Conservation (phyloP, 345 rosid species). For the Salix arbutifolia region DNA sequence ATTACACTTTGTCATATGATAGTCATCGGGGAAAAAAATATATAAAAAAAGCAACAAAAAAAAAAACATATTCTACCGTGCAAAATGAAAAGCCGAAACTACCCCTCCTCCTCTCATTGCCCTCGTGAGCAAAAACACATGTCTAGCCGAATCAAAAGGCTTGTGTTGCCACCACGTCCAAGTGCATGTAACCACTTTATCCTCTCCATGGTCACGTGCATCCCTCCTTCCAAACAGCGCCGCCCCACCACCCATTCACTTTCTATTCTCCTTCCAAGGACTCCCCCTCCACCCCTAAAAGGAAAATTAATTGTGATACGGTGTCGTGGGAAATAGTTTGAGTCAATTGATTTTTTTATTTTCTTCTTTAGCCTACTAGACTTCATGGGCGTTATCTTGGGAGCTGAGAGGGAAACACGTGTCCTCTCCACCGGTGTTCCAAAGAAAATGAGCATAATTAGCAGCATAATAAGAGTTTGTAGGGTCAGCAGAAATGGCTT, state of each 20-base stretch:
- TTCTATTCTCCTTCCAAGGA: background rate
- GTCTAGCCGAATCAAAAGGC: background rate
- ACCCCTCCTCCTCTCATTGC: background rate
- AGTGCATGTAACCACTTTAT: background rate
- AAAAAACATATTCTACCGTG: background rate
- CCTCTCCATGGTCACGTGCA: constrained; percentile 1
- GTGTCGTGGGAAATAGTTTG: background rate
- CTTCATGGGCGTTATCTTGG: constrained; percentile 19
- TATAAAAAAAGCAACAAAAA: background rate
- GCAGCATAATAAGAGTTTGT: constrained; percentile 65
- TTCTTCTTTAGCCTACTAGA: background rate
- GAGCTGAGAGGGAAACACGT: constrained; percentile 78
- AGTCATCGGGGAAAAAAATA: background rate
- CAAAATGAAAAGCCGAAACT: background rate
- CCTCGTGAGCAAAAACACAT: background rate
- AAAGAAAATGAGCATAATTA: constrained; percentile 81
- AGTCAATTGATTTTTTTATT: too few relatives aligned
- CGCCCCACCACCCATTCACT: background rate
- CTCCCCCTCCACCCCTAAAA: too few relatives aligned
- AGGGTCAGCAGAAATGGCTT: constrained; percentile 80
- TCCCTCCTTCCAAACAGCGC: constrained; percentile 3
- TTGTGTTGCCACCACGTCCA: background rate
- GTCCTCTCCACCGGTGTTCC: constrained; percentile 94
- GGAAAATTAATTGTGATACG: background rate
- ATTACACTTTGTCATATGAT: constrained; percentile 28